Conservation (phyloP, 352 stramenopile species). For the Pythium myriotylum region DNA sequence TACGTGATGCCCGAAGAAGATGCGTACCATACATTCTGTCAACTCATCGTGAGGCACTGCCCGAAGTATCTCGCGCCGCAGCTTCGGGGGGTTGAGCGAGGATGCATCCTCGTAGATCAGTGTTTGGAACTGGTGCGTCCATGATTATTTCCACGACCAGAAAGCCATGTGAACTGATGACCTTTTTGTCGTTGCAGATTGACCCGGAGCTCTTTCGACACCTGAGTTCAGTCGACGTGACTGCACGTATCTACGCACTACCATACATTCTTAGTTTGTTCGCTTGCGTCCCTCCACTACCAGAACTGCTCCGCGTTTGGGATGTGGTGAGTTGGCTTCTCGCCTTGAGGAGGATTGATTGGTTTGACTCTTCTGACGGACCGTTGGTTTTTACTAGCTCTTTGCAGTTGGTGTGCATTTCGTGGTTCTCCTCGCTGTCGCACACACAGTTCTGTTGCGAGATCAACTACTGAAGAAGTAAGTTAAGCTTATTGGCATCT, state of each 20-base stretch:
- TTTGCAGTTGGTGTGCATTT: slow-evolving; percentile 93
- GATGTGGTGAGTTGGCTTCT: slow-evolving; percentile 69
- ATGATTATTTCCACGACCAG: neutral
- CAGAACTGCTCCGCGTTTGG: slow-evolving; percentile 90
- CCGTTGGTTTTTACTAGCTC: slow-evolving; percentile 41
- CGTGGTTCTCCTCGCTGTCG: slow-evolving; percentile 87
- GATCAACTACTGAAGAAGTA: slow-evolving; percentile 82
- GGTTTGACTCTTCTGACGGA: neutral
- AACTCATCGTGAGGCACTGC: slow-evolving; percentile 86
- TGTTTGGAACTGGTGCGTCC: slow-evolving; percentile 40
- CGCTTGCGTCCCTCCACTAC: slow-evolving; percentile 87
- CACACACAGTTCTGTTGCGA: slow-evolving; percentile 87
- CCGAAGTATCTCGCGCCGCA: slow-evolving; percentile 90
- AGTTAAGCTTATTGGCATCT: slow-evolving; percentile 9
- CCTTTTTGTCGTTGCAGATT: slow-evolving; percentile 36
- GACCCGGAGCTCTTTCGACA: slow-evolving; percentile 85
- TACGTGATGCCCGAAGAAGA: slow-evolving; percentile 92
- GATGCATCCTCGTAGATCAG: slow-evolving; percentile 82
- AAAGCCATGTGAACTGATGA: neutral
- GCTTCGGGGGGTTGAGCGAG: slow-evolving; percentile 82
- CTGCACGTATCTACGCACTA: slow-evolving; percentile 85
- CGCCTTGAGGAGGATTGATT: no score
- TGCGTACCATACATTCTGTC: slow-evolving; percentile 90
- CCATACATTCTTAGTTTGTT: slow-evolving; percentile 90
- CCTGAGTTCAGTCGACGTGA: slow-evolving; percentile 74